Base-by-base conservation (phyloP, 2,329 filamentous ascomycete genomes). In the Trichoderma cornu-damae region DNA sequence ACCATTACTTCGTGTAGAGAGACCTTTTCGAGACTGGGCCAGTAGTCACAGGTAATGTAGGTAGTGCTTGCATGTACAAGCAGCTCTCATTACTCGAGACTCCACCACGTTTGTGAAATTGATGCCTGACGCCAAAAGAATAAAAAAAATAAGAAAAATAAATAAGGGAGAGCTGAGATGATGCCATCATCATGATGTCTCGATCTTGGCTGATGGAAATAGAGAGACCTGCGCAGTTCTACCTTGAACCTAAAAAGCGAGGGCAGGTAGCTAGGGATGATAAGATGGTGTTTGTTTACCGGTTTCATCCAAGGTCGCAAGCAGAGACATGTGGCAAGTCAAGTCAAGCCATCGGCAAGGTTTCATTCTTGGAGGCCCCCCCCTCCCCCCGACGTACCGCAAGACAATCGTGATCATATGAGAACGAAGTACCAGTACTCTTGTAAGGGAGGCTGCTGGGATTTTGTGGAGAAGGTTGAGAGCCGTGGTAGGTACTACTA, bases 381-480 rank as follows among this genome's bases (percentile, higher is more conserved):
- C n/a, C n/a, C n/a, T n/a, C n/a, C 34, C n/a, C 24, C 40, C 40
- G 30, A 46, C 16, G 20, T 20, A 40, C 40, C 42, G 22, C 51
- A 35, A 54, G 51, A 46, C 40, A 26, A 40, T 30, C 12, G 34
- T 30, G 8, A 4, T n/a, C n/a, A n/a, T n/a, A 4, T 20, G 14
- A 5, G 18, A 30, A 43, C 20, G 38, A 42, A 42, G 18, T 24
- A 43, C 18, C 11, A 24, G 38, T 14, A 6, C n/a, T 16, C 14
- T 16, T 37, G 40, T n/a, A 44, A 53, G 38, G 38, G 50, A 43
- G 32, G 16, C 24, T n/a, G 24, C 32, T 47, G 51, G 51, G 51
- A 44, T 47, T 20, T 16, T 38, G 51, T 47, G 51, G 51, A 55
- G 51, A 52, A 52, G 37, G 22, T 38, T 22, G 32, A 55, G 47